These are phyloP conservation scores for Discostella pseudostelligera DNA, from an alignment of 108 stramenopile species.

Conservation along the genomic window DNA sequence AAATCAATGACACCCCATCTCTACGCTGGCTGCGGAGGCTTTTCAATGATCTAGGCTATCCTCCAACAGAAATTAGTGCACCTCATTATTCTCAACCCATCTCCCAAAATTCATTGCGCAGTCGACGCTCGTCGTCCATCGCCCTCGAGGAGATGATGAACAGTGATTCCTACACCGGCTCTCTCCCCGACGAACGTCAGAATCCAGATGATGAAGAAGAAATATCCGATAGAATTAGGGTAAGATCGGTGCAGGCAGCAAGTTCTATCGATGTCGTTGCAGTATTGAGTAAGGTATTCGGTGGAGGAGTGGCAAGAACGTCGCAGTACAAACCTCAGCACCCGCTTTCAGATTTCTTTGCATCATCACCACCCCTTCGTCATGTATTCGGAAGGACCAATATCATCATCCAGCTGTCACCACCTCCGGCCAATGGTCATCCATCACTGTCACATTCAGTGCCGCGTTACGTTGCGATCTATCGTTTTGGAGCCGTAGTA, in stretches of 20 bases:
- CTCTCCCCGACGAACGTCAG: constrained; percentile 31
- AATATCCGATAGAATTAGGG: constrained; percentile 44
- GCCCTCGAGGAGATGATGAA: constrained; percentile 44
- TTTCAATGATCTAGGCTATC: constrained; percentile 6
- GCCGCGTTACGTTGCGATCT: constrained; percentile 79
- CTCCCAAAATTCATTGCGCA: constrained; percentile 35
- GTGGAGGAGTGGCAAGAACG: constrained; percentile 42
- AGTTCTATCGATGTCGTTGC: constrained; percentile 68
- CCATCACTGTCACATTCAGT: constrained; percentile 40
- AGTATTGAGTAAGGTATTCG: constrained; percentile 68
- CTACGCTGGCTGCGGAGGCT: constrained; percentile 11
- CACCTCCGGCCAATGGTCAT: constrained; percentile 34
- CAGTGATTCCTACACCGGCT: constrained; percentile 30
- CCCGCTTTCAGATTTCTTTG: constrained; percentile 43
- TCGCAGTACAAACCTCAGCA: constrained; percentile 45
- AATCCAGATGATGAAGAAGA: constrained; percentile 35
- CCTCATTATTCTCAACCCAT: constrained; percentile 20
- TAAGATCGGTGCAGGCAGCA: constrained; percentile 68
- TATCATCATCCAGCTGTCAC: constrained; percentile 59
- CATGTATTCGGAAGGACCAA: constrained; percentile 71
- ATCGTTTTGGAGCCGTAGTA: constrained; percentile 89
- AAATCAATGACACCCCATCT: constrained; percentile 12
- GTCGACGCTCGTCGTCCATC: constrained; percentile 28
- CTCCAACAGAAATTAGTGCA: constrained; percentile 3
- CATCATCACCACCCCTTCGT: constrained; percentile 47